phyloP scores from a whole-genome alignment of 2,329 filamentous ascomycete species.

The Macrophomina pseudophaseolina region DNA sequence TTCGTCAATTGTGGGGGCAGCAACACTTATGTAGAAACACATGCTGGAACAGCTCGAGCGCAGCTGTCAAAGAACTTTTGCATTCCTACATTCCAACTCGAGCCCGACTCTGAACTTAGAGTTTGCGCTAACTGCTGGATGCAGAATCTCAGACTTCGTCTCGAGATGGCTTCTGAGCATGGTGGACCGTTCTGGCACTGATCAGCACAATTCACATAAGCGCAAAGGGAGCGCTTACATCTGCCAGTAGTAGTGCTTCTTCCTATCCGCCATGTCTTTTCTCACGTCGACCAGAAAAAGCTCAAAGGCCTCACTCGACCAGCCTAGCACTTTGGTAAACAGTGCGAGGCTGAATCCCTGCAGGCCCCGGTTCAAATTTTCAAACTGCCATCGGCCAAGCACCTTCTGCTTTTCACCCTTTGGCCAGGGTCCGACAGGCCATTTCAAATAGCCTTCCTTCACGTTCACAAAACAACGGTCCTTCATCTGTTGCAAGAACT shows the following conservation, averaged over 20 bases:
- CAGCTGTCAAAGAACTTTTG: too few relatives aligned
- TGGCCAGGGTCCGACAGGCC: slow-evolving; percentile 35
- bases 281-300: slow-evolving; percentile 21
- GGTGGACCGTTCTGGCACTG: background rate
- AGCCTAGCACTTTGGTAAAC: slow-evolving; percentile 23
- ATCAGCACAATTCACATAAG: background rate
- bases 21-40: too few relatives aligned
- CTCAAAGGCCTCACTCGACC: slow-evolving; percentile 24
- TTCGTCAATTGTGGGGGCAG: too few relatives aligned
- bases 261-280: slow-evolving; percentile 24
- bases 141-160: background rate
- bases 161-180: background rate
- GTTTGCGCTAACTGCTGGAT: background rate
- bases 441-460: slow-evolving; percentile 38
- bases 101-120: background rate
- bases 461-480: slow-evolving; percentile 37
- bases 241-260: slow-evolving; percentile 20
- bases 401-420: slow-evolving; percentile 29
- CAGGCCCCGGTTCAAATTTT: slow-evolving; percentile 25
- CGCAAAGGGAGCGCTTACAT: background rate
- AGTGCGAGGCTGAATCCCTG: slow-evolving; percentile 26
- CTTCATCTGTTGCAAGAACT: slow-evolving; percentile 43
- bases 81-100: background rate
- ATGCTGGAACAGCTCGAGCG: too few relatives aligned
- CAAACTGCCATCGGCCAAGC: slow-evolving; percentile 24